Base-by-base conservation (phyloP, 352 stramenopile genomes). In the Phytopythium sindhum region DNA sequence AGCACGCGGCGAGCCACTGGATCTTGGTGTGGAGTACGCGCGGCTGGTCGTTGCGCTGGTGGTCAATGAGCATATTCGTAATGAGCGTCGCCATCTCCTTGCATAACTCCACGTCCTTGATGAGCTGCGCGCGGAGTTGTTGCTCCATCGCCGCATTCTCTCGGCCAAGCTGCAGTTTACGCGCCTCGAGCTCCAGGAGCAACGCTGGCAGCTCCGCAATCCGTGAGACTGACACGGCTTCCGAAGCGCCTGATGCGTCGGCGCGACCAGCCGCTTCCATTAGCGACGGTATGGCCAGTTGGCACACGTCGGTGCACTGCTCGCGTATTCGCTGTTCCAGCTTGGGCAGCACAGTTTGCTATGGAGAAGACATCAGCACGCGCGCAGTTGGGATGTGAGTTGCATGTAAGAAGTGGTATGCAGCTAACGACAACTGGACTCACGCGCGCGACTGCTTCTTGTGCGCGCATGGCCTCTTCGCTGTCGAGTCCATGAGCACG, bases 31-130 rank as follows among this genome's bases (percentile, higher is more conserved):
- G 62, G 17, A 80, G 50, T 15, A 74, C 74, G 7, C 69, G 66
- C 21, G 72, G 58, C 24, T 72, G 64, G 44, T 82, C 74, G 19
- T 69, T 68, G 26, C 65, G 65, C 48, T 80, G 77, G 66, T 82
- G 70, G 8, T 68, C 55, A 15, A 63, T 54, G 7, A 82, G 59
- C 35, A 77, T 28, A 24, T 66, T 57, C 8, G 66, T 55, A 11
- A 78, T 39, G 0, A 60, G 47, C 14, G 41, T 3, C 28, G 68
- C 62, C 61, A 81, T 71, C 19, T 63, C 55, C 19, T 69, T 74
- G 52, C 66, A 51, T n/a, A 64, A 58, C 23, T 55, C 45, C 2
- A 78, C 37, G 39, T 78, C 68, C 3, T 72, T 47, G 8, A 66
- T 35, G 1, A 77, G 44, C 33, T 71, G 65, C 1, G 24, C 24